phyloP scores from a whole-genome alignment of 257 asterid species.

The Capsicum rhomboideum region DNA sequence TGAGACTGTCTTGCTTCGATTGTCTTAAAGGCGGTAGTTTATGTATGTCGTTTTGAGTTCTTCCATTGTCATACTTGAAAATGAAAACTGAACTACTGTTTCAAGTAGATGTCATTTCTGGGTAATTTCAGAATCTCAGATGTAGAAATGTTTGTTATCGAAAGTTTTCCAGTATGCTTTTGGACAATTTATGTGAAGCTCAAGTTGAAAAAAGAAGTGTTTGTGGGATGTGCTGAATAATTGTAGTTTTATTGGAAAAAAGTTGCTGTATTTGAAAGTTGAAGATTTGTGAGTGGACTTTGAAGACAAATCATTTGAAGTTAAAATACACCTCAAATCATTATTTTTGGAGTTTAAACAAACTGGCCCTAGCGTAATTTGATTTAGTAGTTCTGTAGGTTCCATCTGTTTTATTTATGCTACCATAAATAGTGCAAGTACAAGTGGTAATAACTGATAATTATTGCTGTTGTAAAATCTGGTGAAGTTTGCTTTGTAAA shows the following conservation, averaged over 20 bases:
- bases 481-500: not conserved
- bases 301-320: not conserved
- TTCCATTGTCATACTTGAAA: not conserved
- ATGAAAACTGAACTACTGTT: not conserved
- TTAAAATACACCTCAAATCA: not conserved
- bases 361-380: not conserved
- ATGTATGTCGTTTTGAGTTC: not conserved
- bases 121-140: not conserved
- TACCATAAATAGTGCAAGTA: not conserved
- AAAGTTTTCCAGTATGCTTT: too few species aligned
- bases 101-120: not conserved
- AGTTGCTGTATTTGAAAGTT: not conserved
- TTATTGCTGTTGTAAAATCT: not conserved
- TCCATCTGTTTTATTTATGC: not conserved
- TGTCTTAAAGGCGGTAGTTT: too few species aligned
- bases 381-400: not conserved
- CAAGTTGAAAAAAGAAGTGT: not conserved
- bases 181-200: too few species aligned
- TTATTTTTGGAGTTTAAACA: too few species aligned
- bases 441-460: not conserved
- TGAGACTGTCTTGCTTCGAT: too few species aligned
- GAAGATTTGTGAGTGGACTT: not conserved
- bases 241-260: not conserved
- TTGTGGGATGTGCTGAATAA: not conserved
- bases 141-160: too few species aligned